Evolutionary conservation across 2,329 filamentous ascomycete genomes (phyloP).

Genomic region (Aspergillus sp.): DNA sequence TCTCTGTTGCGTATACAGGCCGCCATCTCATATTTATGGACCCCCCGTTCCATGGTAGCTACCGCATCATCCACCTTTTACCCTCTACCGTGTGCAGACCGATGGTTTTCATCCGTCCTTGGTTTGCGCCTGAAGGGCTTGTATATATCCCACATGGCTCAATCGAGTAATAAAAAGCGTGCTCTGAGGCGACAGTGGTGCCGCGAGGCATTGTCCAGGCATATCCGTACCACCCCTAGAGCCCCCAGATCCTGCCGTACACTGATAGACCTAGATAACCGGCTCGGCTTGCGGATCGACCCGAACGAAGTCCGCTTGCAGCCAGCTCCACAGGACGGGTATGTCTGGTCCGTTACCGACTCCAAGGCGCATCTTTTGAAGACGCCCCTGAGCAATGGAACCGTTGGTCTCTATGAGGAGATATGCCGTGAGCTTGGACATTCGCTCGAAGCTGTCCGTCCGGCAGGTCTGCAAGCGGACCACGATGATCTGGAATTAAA

Average conservation of each 20-base stretch:
- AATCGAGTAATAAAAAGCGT: constrained; percentile 1
- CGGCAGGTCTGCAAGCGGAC: neutral
- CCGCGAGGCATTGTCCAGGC: neutral
- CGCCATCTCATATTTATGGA: neutral
- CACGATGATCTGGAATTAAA: neutral
- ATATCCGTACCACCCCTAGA: neutral
- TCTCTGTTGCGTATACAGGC: neutral
- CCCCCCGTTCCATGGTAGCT: neutral
- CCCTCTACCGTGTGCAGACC: too few relatives aligned
- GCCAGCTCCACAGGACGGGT: neutral
- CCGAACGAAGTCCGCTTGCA: neutral
- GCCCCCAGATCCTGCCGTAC: neutral
- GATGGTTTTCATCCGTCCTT: too few relatives aligned
- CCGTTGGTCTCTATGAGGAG: neutral
- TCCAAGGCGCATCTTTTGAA: neutral
- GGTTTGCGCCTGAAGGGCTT: neutral
- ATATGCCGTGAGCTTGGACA: neutral
- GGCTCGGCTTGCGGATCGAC: neutral
- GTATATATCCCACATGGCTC: neutral
- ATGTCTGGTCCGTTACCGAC: constrained; percentile 1
- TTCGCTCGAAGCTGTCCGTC: neutral
- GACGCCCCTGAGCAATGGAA: neutral
- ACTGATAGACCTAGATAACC: neutral
- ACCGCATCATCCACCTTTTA: neutral
- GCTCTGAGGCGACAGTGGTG: neutral